These are phyloP conservation scores for Phialophora expanda DNA, from an alignment of 2,329 filamentous ascomycete species.

Conservation along the genomic window DNA sequence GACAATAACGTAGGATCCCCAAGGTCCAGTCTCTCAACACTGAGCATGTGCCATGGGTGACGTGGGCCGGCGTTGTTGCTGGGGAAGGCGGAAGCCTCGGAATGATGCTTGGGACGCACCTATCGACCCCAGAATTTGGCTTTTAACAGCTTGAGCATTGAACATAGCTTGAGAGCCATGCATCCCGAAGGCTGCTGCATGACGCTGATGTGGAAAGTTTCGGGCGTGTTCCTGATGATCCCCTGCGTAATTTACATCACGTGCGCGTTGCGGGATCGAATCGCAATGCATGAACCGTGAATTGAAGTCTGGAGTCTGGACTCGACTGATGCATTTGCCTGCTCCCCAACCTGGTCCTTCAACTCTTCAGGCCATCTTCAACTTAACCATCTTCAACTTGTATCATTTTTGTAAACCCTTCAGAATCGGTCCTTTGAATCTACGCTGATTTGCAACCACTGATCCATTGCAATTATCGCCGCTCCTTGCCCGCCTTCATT, in stretches of 20 bases:
- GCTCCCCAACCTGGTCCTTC: constrained; percentile 14
- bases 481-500: constrained; percentile 14
- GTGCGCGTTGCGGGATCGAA: background rate
- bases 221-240: constrained; percentile 10
- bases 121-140: background rate
- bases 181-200: background rate
- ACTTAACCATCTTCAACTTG: no score
- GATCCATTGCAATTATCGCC: constrained; percentile 11
- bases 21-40: background rate
- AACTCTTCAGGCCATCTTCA: constrained; percentile 18
- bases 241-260: constrained; percentile 1
- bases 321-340: constrained; percentile 4
- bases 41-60: background rate
- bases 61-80: background rate
- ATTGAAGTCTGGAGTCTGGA: constrained; percentile 1
- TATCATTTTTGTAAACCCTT: constrained; percentile 14
- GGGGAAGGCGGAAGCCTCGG: background rate
- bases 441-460: background rate
- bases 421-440: constrained; percentile 23
- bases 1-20: background rate
- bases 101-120: background rate
- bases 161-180: background rate
- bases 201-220: background rate
- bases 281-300: background rate
- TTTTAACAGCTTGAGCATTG: background rate